Evolutionary conservation across 805 yeast species (phyloP).

Genomic region (Monosporozyma servazzii): DNA sequence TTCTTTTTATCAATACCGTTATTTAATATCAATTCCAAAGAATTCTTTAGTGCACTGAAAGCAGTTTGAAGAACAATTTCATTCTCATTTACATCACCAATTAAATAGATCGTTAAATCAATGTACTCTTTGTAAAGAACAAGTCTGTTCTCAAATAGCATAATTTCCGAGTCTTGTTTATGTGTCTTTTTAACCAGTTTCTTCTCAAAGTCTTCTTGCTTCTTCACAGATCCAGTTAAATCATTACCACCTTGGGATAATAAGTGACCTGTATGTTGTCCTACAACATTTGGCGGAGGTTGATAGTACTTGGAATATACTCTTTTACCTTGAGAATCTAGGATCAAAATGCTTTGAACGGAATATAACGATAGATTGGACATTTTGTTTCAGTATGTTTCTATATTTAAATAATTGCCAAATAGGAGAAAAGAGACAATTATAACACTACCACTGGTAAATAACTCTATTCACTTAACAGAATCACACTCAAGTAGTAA

Average conservation of each 20-base stretch:
- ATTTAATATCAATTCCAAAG: slow-evolving; percentile 64
- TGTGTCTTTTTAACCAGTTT: slow-evolving; percentile 64
- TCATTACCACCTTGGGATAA: background rate
- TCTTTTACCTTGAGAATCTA: slow-evolving; percentile 75
- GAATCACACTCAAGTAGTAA: background rate
- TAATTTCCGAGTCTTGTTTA: slow-evolving; percentile 70
- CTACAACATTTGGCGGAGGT: slow-evolving; percentile 34
- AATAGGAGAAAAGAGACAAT: background rate
- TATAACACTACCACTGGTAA: background rate
- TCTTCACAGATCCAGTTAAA: slow-evolving; percentile 31
- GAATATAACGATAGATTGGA: slow-evolving; percentile 58
- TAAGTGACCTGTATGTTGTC: background rate
- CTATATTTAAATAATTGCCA: background rate
- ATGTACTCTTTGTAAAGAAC: slow-evolving; percentile 80
- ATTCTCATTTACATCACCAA: slow-evolving; percentile 72
- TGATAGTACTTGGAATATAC: slow-evolving; percentile 78
- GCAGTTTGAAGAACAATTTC: slow-evolving; percentile 72
- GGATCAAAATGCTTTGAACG: slow-evolving; percentile 66
- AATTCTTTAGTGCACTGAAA: slow-evolving; percentile 68
- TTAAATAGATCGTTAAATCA: slow-evolving; percentile 62
- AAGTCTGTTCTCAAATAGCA: slow-evolving; percentile 68
- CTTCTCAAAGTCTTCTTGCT: slow-evolving; percentile 71
- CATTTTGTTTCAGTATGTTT: background rate
- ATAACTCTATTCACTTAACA: background rate
- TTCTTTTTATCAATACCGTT: slow-evolving; percentile 65